Evolutionary conservation across 352 stramenopile genomes (phyloP).

Genomic region (Globisporangium nodosum): DNA sequence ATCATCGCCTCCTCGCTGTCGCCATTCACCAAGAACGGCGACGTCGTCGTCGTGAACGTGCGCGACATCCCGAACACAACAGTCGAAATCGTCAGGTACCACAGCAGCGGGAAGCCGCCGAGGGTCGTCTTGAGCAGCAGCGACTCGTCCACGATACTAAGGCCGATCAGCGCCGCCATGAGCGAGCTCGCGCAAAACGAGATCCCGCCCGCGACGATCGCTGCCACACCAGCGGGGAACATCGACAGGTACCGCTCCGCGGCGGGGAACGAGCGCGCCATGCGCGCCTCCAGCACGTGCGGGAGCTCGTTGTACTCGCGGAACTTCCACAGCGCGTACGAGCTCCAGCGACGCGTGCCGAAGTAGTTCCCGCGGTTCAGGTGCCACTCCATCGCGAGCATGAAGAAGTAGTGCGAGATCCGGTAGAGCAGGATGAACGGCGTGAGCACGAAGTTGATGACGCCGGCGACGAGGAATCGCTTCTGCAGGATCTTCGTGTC

Average conservation of each 20-base stretch:
- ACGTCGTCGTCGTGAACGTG: constrained; percentile 65
- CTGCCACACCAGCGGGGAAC: constrained; percentile 88
- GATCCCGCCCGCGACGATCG: constrained; percentile 89
- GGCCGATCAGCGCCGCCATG: constrained; percentile 90
- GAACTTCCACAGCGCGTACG: constrained; percentile 88
- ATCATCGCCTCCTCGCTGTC: constrained; percentile 84
- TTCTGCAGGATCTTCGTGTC: constrained; percentile 90
- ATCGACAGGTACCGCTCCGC: constrained; percentile 93
- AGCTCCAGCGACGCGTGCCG: constrained; percentile 92
- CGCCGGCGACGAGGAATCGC: constrained; percentile 91
- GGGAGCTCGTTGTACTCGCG: constrained; percentile 98
- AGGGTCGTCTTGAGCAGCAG: constrained; percentile 95
- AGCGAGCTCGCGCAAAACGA: constrained; percentile 96
- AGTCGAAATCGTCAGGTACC: constrained; percentile 94
- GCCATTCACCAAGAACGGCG: constrained; percentile 68
- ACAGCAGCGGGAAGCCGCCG: constrained; percentile 92
- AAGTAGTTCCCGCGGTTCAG: constrained; percentile 90
- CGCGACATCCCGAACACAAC: constrained; percentile 76
- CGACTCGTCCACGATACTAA: constrained; percentile 94
- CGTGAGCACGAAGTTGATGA: constrained; percentile 93
- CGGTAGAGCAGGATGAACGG: constrained; percentile 98
- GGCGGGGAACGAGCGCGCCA: constrained; percentile 89
- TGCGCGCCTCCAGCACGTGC: constrained; percentile 93
- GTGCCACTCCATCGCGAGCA: constrained; percentile 96
- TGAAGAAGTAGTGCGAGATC: constrained; percentile 95